phyloP scores from a whole-genome alignment of 192 early-diverging fungal genomes.

The Coemansia sp. region DNA sequence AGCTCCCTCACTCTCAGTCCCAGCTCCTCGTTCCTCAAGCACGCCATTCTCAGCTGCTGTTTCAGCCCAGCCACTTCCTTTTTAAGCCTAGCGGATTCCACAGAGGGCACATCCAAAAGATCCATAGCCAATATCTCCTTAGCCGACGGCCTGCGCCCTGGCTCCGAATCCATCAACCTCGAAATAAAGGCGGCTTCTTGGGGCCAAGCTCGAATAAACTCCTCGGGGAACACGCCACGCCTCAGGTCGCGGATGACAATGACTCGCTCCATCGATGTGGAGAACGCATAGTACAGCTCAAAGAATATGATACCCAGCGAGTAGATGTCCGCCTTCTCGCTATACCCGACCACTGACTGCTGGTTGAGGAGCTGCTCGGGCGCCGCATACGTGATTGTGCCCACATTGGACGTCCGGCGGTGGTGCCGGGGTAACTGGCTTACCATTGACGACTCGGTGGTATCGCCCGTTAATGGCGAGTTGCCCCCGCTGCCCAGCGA shows the following conservation, averaged over 20 bases:
- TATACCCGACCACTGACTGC: conserved; percentile 54
- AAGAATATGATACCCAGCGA: conserved; percentile 95
- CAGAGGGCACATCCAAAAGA: conserved; percentile 56
- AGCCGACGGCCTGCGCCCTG: conserved; percentile 66
- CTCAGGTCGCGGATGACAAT: conserved; percentile 69
- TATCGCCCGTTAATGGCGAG: background rate
- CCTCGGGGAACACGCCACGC: conserved; percentile 70
- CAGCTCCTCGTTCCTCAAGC: conserved; percentile 50
- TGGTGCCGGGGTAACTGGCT: conserved; percentile 12
- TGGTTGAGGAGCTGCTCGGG: conserved; percentile 50
- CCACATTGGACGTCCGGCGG: conserved; percentile 80
- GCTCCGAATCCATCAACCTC: conserved; percentile 78
- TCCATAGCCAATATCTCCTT: conserved; percentile 70
- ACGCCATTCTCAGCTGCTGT: conserved; percentile 39
- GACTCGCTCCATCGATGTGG: conserved; percentile 88
- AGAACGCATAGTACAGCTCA: conserved; percentile 87
- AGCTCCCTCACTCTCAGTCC: conserved; percentile 41
- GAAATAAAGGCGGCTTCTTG: conserved; percentile 75
- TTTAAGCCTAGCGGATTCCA: conserved; percentile 49
- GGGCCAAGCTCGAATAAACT: conserved; percentile 55
- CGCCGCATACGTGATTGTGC: conserved; percentile 90
- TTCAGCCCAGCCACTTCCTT: conserved; percentile 39
- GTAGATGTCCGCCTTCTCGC: conserved; percentile 89
- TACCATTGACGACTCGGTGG: background rate
- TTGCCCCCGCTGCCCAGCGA: background rate